Conservation (phyloP, 2,329 filamentous ascomycete genomes). For the Calonectria pseudoreteaudii region DNA sequence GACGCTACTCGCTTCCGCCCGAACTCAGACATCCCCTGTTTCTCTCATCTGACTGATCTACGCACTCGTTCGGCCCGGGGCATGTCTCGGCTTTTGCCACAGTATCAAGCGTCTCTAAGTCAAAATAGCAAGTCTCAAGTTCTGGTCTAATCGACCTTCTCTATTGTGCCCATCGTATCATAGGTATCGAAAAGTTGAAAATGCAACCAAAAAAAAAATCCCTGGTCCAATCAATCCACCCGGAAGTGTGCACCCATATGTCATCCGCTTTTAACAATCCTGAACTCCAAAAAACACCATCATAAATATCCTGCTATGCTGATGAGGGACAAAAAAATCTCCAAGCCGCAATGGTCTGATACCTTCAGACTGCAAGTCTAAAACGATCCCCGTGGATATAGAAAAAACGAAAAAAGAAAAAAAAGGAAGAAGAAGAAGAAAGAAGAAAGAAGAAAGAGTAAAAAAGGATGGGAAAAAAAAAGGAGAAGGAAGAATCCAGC, state of each 20-base stretch:
- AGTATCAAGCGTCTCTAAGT: neutral
- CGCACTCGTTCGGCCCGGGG: neutral
- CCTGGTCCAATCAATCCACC: neutral
- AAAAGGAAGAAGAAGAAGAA: neutral
- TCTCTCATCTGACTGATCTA: neutral
- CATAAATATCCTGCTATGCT: constrained; percentile 18
- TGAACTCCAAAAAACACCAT: constrained; percentile 23
- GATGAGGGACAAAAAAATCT: neutral
- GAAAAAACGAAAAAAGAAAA: neutral
- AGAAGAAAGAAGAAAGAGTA: neutral
- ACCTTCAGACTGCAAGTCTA: neutral
- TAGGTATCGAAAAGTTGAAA: constrained; percentile 14
- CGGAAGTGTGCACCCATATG: neutral
- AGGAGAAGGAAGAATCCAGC: neutral
- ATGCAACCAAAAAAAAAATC: neutral
- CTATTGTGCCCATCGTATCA: neutral
- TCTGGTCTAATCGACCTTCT: constrained; percentile 4
- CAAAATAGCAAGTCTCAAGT: neutral
- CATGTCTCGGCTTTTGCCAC: constrained; percentile 7
- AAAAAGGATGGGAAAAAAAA: too few relatives aligned
- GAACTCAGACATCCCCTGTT: neutral
- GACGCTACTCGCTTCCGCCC: neutral
- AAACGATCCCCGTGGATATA: neutral
- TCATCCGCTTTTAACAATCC: constrained; percentile 26
- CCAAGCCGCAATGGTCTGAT: constrained; percentile 2